Base-by-base conservation (phyloP, 768 basidiomycete species). In the Pulveroboletus sp. region DNA sequence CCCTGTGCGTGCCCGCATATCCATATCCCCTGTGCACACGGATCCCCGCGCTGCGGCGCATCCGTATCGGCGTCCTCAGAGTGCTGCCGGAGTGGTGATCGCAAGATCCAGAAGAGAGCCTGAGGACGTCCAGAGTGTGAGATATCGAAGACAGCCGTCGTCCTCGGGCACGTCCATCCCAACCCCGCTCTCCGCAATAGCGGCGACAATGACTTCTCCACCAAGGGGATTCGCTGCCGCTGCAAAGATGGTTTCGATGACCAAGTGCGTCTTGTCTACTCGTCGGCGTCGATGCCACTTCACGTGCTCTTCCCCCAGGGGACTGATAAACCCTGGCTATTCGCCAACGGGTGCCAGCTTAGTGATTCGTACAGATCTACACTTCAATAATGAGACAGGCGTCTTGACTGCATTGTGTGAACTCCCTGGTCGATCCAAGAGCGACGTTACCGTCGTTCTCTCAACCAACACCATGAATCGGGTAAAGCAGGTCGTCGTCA, bases 361-460 rank as follows among this genome's bases (percentile, higher is more conserved):
- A 58, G 61, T 72, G 54, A 80, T 85, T 53, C 80, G 82, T 57
- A 72, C 80, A 28, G 86, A 88, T 67, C 68, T 82, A 45, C 73
- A 78, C 61, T 84, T 80, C 69, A 76, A 82, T 61, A 57, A 63
- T 33, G 71, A 73, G 31, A 77, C 74, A 44, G 73, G 74, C 63
- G 61, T 73, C 35, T 68, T 86, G 58, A 76, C 74, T 50, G 81
- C 79, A 45, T 73, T 80, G 69, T 76, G 86, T 61, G 85, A 88
- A 67, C 71, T 88, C 28, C 86, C 86, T 4, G 86, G 86, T 38
- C 71, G 86, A 62, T 76, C 75, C 60, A 77, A 72, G 54, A 64
- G 65, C 54, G 80, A 86, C 58, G 57, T 89, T 46, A 76, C 68
- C 52, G 72, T 88, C 68, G 75, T 73, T 43, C 74, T 89, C 48